These are phyloP conservation scores for Jaltomata sinuosa DNA, from an alignment of 257 asterid species.

Conservation along the genomic window DNA sequence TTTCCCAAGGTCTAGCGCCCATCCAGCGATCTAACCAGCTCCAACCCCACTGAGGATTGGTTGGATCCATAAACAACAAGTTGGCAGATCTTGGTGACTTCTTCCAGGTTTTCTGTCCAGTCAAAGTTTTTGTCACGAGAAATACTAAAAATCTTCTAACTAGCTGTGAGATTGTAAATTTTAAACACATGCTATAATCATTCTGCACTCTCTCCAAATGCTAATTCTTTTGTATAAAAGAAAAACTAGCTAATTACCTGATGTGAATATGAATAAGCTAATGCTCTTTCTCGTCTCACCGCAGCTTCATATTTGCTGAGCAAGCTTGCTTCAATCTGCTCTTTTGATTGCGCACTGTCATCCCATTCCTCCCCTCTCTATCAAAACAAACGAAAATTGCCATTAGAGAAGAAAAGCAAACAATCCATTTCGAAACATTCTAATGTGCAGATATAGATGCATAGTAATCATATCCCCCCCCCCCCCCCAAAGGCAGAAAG, in stretches of 20 bases:
- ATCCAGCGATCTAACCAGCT: constrained; percentile 97
- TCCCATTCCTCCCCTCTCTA: constrained; percentile 98
- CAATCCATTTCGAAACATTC: not conserved
- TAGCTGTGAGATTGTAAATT: not conserved
- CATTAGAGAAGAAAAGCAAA: not conserved
- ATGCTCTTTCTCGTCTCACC: constrained; percentile 89
- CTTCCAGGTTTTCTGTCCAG: constrained; percentile 86
- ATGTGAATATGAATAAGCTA: constrained; percentile 88
- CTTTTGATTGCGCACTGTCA: constrained; percentile 74
- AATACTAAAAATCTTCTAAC: not conserved
- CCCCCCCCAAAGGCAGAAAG: not conserved
- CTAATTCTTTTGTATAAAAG: not conserved
- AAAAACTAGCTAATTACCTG: constrained; percentile 47
- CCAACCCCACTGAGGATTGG: constrained; percentile 99
- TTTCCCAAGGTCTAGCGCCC: constrained; percentile 79
- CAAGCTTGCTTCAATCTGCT: constrained; percentile 64
- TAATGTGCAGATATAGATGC: not conserved
- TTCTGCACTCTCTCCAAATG: not conserved
- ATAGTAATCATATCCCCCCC: not conserved
- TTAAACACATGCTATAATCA: not conserved
- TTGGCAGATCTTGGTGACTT: constrained; percentile 61
- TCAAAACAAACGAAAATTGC: constrained; percentile 1
- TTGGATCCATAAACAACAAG: constrained; percentile 86
- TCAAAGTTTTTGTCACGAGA: not conserved
- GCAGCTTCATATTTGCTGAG: constrained; percentile 80